Percentiles rank a stretch among this genome's conserved stretches.
Conservation (phyloP, 2,329 filamentous ascomycete genomes). For the Penicillium palitans region DNA sequence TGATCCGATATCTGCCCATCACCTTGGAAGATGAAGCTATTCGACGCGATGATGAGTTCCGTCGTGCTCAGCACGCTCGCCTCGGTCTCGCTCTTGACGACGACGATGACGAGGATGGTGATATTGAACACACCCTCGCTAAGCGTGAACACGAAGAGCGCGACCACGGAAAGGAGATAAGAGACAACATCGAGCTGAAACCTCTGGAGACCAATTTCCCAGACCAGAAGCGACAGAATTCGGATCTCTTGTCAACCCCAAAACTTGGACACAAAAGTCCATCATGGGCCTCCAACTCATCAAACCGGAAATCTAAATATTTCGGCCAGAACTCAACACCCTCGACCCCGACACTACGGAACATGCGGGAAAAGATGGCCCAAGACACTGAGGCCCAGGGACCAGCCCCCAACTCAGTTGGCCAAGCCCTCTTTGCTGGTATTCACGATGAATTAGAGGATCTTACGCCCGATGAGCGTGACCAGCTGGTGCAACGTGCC, state of each 20-base stretch:
- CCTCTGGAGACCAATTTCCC: constrained; percentile 34
- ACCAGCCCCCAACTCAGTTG: constrained; percentile 57
- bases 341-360: constrained; percentile 35
- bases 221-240: constrained; percentile 17
- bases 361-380: constrained; percentile 39
- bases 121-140: constrained; percentile 50
- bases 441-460: constrained; percentile 94
- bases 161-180: constrained; percentile 41
- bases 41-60: constrained; percentile 84
- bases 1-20: constrained; percentile 87
- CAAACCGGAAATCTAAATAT: constrained; percentile 43
- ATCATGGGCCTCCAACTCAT: constrained; percentile 48
- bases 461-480: constrained; percentile 83
- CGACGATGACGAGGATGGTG: constrained; percentile 41
- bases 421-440: constrained; percentile 79
- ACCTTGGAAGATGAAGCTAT: constrained; percentile 95
- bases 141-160: constrained; percentile 45
- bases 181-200: constrained; percentile 54
- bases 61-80: constrained; percentile 70
- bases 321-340: constrained; percentile 39
- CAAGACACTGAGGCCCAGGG: constrained; percentile 70
- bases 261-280: constrained; percentile 31
- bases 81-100: constrained; percentile 61
- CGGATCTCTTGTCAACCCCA: constrained; percentile 15
- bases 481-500: constrained; percentile 78